phyloP scores from a whole-genome alignment of 257 asterid species.

The Hygrophila difformis region DNA sequence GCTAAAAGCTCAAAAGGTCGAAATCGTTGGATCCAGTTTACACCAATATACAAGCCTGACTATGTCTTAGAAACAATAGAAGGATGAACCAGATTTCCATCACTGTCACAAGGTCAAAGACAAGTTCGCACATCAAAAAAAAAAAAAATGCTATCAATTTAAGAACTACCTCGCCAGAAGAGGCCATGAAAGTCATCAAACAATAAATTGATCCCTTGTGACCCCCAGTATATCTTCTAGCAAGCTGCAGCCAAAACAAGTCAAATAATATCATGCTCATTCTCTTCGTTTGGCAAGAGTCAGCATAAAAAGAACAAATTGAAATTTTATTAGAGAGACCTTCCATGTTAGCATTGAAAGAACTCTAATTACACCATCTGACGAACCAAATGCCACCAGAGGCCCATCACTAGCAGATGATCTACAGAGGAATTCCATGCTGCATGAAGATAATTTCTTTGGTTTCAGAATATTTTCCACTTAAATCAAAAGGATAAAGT shows the following conservation, averaged over 20 bases:
- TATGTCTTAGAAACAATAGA: not conserved
- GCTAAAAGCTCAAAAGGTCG: not conserved
- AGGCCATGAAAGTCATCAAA: constrained; percentile 83
- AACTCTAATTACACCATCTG: constrained; percentile 97
- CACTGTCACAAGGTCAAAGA: constrained; percentile 9
- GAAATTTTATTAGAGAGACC: constrained; percentile 36
- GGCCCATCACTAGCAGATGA: constrained; percentile 81
- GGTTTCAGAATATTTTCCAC: constrained; percentile 4
- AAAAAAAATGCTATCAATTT: not conserved
- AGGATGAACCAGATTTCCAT: constrained; percentile 8
- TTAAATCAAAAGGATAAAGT: not conserved
- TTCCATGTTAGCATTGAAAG: constrained; percentile 98
- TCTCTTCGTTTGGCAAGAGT: constrained; percentile 4
- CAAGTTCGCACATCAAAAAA: not conserved
- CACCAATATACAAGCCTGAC: not conserved
- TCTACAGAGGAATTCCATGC: constrained; percentile 77
- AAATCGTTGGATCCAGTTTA: not conserved
- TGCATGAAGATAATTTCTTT: constrained; percentile 22
- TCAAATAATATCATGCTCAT: not conserved
- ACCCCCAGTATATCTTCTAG: constrained; percentile 94
- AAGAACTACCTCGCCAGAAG: constrained; percentile 80
- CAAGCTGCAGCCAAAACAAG: constrained; percentile 48
- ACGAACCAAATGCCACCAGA: constrained; percentile 96
- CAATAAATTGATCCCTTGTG: constrained; percentile 92
- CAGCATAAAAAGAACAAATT: constrained; percentile 6